Evolutionary conservation across 129 eudicot genomes (phyloP).

Genomic region (Escallonia rubra): DNA sequence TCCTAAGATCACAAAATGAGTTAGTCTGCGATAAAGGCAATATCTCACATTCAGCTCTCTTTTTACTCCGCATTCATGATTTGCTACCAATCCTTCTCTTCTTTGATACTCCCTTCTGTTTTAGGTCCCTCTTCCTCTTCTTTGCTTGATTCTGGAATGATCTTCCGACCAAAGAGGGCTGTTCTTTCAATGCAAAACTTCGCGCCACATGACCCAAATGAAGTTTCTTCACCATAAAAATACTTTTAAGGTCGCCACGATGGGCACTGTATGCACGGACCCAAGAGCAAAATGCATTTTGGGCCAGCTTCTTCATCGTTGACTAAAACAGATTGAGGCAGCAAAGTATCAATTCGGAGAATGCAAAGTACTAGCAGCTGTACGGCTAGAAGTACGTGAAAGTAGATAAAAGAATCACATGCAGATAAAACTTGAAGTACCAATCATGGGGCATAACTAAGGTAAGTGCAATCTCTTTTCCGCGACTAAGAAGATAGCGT

Average conservation of each 20-base stretch:
- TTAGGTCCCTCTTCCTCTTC: slow-evolving; percentile 81
- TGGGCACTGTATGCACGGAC: slow-evolving; percentile 95
- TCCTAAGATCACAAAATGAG: neutral
- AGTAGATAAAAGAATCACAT: too few relatives aligned
- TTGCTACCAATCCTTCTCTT: slow-evolving; percentile 39
- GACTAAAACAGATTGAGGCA: slow-evolving; percentile 30
- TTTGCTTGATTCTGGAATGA: slow-evolving; percentile 60
- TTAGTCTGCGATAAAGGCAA: too few relatives aligned
- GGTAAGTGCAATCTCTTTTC: too few relatives aligned
- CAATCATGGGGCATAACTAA: too few relatives aligned
- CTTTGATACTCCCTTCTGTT: slow-evolving; percentile 42
- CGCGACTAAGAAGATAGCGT: too few relatives aligned
- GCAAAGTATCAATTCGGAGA: neutral
- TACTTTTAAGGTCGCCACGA: slow-evolving; percentile 78
- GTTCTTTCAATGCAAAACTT: slow-evolving; percentile 92
- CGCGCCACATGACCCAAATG: slow-evolving; percentile 95
- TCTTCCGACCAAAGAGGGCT: slow-evolving; percentile 79
- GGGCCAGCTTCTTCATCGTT: slow-evolving; percentile 49
- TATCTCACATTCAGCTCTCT: too few relatives aligned
- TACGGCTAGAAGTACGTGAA: neutral
- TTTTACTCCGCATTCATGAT: slow-evolving; percentile 16
- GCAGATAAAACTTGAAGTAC: too few relatives aligned
- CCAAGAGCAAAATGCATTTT: slow-evolving; percentile 89
- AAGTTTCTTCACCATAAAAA: slow-evolving; percentile 92
- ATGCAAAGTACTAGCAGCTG: neutral